These are phyloP conservation scores for Pyronema omphalodes DNA, from an alignment of 495 filamentous ascomycete species.

Conservation along the genomic window DNA sequence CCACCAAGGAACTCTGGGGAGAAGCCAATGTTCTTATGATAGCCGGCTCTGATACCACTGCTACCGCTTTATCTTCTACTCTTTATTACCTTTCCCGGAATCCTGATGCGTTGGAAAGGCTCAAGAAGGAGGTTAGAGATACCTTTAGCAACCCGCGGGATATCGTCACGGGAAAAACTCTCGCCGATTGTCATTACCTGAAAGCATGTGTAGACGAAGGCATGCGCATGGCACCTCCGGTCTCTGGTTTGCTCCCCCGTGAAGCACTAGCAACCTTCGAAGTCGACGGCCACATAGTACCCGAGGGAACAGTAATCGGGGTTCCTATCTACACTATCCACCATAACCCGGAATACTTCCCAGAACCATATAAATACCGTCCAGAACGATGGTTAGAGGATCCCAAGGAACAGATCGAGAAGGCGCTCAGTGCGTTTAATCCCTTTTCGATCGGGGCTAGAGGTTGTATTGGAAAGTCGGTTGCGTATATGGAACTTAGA, in stretches of 20 bases:
- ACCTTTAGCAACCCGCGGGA: constrained; percentile 36
- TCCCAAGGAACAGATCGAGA: constrained; percentile 8
- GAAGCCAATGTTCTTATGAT: constrained; percentile 25
- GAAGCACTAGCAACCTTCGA: constrained; percentile 34
- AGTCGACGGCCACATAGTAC: constrained; percentile 36
- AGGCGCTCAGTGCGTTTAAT: constrained; percentile 28
- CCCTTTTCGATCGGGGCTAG: constrained; percentile 41
- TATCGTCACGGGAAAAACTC: constrained; percentile 33
- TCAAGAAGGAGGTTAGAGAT: constrained; percentile 35
- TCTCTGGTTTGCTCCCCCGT: constrained; percentile 37
- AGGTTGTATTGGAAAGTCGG: constrained; percentile 39
- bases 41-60: constrained; percentile 39
- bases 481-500: constrained; percentile 39
- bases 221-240: constrained; percentile 44
- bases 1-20: constrained; percentile 24
- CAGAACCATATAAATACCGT: constrained; percentile 28
- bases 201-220: constrained; percentile 47
- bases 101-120: constrained; percentile 27
- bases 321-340: constrained; percentile 38
- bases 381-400: constrained; percentile 29
- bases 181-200: constrained; percentile 36
- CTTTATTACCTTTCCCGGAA: constrained; percentile 46
- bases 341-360: constrained; percentile 37
- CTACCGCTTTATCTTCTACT: constrained; percentile 37
- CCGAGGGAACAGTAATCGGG: constrained; percentile 36